Conservation (phyloP, 441 rosid species). For the Isatis lusitanica region DNA sequence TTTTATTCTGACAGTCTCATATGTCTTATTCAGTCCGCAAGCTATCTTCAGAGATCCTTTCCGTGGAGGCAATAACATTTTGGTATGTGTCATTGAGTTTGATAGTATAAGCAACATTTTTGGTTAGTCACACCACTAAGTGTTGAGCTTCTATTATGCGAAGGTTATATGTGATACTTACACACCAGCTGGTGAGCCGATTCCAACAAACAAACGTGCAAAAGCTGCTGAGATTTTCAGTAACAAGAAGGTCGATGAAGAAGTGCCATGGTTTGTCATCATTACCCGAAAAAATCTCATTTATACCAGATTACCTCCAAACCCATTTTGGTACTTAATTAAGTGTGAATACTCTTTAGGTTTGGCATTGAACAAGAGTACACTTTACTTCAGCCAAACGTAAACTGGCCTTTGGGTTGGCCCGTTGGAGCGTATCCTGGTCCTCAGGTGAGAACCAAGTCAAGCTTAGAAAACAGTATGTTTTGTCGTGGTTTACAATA, state of each 20-base stretch:
- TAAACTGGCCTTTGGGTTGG: conserved; percentile 98
- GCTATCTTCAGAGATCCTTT: conserved; percentile 95
- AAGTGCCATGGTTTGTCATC: conserved; percentile 78
- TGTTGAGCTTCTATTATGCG: conserved; percentile 1
- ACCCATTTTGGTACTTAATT: background rate
- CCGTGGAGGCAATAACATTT: conserved; percentile 92
- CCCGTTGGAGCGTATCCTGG: conserved; percentile 98
- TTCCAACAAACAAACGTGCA: conserved; percentile 94
- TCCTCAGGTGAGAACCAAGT: conserved; percentile 69
- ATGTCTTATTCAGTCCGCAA: conserved; percentile 71
- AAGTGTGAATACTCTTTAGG: conserved; percentile 42
- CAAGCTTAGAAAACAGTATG: background rate
- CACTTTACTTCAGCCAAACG: conserved; percentile 83
- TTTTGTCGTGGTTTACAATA: background rate
- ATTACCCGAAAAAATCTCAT: background rate
- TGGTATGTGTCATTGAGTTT: conserved; percentile 54
- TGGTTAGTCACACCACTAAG: conserved; percentile 4
- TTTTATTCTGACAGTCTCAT: background rate
- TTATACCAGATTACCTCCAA: background rate
- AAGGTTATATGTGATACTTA: conserved; percentile 89
- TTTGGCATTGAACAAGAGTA: conserved; percentile 98
- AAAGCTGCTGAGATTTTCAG: conserved; percentile 82
- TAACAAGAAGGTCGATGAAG: conserved; percentile 60
- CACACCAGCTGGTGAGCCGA: conserved; percentile 95
- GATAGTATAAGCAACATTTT: conserved; percentile 1